phyloP scores from a whole-genome alignment of 225 moss, liverwort and hornwort species.

The Marchantia polymorpha region DNA sequence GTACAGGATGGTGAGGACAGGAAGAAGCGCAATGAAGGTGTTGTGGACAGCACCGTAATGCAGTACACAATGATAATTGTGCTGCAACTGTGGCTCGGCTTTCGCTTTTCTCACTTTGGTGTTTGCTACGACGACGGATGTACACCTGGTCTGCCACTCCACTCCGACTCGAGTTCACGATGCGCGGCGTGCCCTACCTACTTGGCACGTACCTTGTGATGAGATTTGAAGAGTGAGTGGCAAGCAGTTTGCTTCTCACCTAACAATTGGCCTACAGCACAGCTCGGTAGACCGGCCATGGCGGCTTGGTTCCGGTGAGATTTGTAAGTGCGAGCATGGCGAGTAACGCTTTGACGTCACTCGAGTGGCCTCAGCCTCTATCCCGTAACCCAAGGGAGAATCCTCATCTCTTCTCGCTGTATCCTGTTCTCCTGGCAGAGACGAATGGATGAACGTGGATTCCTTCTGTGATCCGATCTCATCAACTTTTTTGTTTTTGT shows the following conservation, averaged over 20 bases:
- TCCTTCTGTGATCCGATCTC: not conserved
- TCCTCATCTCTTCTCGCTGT: not conserved
- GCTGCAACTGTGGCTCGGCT: not conserved
- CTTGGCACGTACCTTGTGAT: constrained; percentile 4
- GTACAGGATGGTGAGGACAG: not conserved
- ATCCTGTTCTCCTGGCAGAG: not conserved
- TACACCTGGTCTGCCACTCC: constrained; percentile 5
- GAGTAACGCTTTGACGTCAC: constrained; percentile 1
- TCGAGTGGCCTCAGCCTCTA: not conserved
- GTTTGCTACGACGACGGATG: not conserved
- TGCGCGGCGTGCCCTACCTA: constrained; percentile 7
- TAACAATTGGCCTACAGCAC: constrained; percentile 8
- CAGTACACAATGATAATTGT: not conserved
- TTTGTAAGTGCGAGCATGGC: not conserved
- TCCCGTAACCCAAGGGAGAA: constrained; percentile 1
- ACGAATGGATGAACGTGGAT: not conserved
- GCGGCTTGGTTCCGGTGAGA: not conserved
- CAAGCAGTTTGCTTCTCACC: not conserved
- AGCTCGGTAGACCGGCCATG: constrained; percentile 1
- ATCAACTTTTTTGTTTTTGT: not conserved
- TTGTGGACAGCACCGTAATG: not conserved
- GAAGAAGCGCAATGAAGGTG: not conserved
- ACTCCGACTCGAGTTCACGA: not conserved
- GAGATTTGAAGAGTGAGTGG: not conserved
- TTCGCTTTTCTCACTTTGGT: not conserved